phyloP scores from a whole-genome alignment of 2,329 filamentous ascomycete species.

The Beauveria medogensis region DNA sequence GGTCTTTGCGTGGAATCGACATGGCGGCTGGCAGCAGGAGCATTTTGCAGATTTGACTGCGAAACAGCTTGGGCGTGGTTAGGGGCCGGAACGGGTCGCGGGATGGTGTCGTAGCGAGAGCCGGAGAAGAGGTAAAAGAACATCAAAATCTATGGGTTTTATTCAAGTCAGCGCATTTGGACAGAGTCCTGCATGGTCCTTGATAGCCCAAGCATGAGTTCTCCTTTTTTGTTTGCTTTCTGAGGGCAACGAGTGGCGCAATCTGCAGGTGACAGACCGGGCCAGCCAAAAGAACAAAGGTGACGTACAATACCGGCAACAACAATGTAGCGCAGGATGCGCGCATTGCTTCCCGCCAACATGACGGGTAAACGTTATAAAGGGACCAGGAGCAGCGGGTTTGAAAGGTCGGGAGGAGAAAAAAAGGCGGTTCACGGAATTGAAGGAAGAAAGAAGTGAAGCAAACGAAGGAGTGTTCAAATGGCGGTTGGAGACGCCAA shows the following conservation, averaged over 20 bases:
- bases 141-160: conserved; percentile 45
- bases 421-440: not conserved
- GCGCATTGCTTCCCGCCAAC: conserved; percentile 62
- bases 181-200: not conserved
- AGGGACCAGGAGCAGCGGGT: not conserved
- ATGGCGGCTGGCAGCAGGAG: not conserved
- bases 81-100: conserved; percentile 15
- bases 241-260: not conserved
- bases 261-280: conserved; percentile 11
- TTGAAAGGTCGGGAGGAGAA: not conserved
- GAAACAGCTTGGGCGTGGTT: conserved; percentile 12
- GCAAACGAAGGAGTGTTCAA: not conserved
- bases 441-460: not conserved
- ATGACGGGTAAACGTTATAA: conserved; percentile 17
- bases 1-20: conserved; percentile 17
- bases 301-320: conserved; percentile 73
- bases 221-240: not conserved
- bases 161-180: conserved; percentile 13
- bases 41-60: conserved; percentile 12
- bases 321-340: conserved; percentile 70
- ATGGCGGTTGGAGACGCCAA: not conserved
- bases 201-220: not conserved
- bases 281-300: conserved; percentile 6
- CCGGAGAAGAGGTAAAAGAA: conserved; percentile 76
- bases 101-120: conserved; percentile 35